phyloP scores from a whole-genome alignment of 176 grass and related monocot genomes.

The Lolium multiflorum region DNA sequence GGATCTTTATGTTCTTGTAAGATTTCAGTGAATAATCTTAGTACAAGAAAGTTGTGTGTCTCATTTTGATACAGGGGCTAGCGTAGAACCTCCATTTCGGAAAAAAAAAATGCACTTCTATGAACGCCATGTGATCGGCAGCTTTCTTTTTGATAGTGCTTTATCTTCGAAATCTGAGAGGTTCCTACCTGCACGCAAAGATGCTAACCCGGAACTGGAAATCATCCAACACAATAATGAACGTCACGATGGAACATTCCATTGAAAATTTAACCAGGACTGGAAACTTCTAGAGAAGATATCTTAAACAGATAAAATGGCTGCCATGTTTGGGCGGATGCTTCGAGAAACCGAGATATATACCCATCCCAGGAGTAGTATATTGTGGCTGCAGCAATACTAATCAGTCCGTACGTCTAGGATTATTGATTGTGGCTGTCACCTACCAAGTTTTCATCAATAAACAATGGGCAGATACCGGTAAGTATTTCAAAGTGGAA shows the following conservation, averaged over 20 bases:
- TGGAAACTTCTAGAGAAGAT: constrained; percentile 26
- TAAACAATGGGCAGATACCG: not conserved
- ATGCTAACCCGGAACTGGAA: not conserved
- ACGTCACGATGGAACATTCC: not conserved
- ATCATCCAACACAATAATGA: too few species aligned
- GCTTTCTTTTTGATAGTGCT: not conserved
- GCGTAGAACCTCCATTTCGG: too few species aligned
- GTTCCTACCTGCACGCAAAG: not conserved
- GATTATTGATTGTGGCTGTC: not conserved
- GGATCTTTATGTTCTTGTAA: too few species aligned
- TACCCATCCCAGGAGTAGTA: not conserved
- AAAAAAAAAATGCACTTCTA: not conserved
- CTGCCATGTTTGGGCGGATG: not conserved
- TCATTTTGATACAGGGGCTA: too few species aligned
- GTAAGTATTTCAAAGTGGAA: not conserved
- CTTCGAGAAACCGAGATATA: not conserved
- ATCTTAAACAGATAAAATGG: not conserved
- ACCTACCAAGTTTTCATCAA: too few species aligned
- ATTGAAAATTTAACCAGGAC: not conserved
- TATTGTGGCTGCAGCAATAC: too few species aligned
- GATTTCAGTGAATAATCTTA: too few species aligned
- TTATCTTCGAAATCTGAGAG: too few species aligned
- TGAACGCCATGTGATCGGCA: not conserved
- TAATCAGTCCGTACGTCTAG: too few species aligned
- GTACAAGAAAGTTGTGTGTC: too few species aligned